phyloP scores from a whole-genome alignment of 1,284 basidiomycete genomes.

The Serendipita sp. region DNA sequence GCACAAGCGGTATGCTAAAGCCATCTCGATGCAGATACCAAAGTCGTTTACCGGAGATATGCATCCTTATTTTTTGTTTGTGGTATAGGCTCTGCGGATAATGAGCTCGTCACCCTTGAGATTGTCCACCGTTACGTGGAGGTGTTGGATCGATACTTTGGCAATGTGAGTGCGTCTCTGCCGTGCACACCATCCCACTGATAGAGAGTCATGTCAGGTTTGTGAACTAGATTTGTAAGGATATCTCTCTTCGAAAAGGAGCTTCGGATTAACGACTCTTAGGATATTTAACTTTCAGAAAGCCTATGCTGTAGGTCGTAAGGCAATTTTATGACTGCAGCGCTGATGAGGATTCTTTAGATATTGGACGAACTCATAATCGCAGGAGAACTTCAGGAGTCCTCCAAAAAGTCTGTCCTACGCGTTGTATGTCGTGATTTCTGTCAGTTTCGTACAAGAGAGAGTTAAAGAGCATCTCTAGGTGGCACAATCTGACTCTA shows the following conservation, averaged over 20 bases:
- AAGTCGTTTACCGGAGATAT: conserved; percentile 95
- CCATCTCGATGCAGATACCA: conserved; percentile 48
- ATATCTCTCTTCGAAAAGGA: background rate
- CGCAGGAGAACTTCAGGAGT: conserved; percentile 94
- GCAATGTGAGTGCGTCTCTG: conserved; percentile 55
- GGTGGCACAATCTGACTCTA: conserved; percentile 68
- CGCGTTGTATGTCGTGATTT: conserved; percentile 45
- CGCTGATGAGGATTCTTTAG: conserved; percentile 25
- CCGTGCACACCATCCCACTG: background rate
- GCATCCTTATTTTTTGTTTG: conserved; percentile 97
- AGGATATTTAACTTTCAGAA: conserved; percentile 99
- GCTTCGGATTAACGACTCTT: conserved; percentile 7
- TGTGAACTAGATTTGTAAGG: conserved; percentile 87
- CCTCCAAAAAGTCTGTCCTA: conserved; percentile 94
- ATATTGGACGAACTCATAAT: conserved; percentile 97
- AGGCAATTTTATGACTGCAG: background rate
- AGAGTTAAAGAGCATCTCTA: conserved; percentile 19
- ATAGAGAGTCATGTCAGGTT: conserved; percentile 39
- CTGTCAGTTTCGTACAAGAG: background rate
- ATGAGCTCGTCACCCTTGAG: conserved; percentile 85
- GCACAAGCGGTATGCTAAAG: background rate
- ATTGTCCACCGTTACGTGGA: conserved; percentile 98
- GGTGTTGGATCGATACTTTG: conserved; percentile 97
- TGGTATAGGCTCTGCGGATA: conserved; percentile 81
- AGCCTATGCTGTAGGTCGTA: conserved; percentile 65